Percentiles rank a stretch among this genome's conserved stretches.
These are phyloP conservation scores for Thielaviopsis ethacetica DNA, from an alignment of 2,329 filamentous ascomycete species.

Conservation along the genomic window DNA sequence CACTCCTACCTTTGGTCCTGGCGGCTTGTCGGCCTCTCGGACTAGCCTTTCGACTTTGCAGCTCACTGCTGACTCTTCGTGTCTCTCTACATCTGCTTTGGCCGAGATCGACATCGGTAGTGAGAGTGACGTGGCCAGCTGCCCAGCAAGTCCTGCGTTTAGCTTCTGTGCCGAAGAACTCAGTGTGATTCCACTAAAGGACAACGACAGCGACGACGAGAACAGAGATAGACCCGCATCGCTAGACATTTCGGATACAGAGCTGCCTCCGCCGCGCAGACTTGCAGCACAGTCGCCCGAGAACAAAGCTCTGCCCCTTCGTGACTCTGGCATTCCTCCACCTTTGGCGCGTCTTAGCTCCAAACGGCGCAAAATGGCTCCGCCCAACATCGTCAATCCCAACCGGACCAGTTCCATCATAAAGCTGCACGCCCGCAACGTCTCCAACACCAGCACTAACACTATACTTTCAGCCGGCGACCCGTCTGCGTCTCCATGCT, in stretches of 20 bases:
- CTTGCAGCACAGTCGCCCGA: background rate
- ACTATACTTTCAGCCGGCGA: background rate
- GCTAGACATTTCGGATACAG: background rate
- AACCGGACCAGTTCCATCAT: background rate
- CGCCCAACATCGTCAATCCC: background rate
- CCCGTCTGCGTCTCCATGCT: background rate
- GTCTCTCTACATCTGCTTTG: background rate
- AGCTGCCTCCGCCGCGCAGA: background rate
- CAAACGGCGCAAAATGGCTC: background rate
- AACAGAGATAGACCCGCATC: background rate
- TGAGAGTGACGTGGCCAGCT: background rate
- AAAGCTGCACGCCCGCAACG: background rate
- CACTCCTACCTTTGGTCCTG: background rate
- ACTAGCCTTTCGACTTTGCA: background rate
- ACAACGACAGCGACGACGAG: background rate
- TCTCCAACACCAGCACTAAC: background rate
- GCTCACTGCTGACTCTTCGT: background rate
- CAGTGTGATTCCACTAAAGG: background rate
- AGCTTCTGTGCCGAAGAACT: conserved; percentile 9
- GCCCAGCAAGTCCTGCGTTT: conserved; percentile 8
- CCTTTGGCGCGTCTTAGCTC: background rate
- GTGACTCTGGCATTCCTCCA: background rate
- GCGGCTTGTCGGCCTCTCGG: background rate
- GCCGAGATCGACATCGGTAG: background rate
- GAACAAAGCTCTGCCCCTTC: background rate